Evolutionary conservation across 768 basidiomycete genomes (phyloP), one percentile per base, ranked within the genome.

Genomic region (Russula dissimulans): DNA sequence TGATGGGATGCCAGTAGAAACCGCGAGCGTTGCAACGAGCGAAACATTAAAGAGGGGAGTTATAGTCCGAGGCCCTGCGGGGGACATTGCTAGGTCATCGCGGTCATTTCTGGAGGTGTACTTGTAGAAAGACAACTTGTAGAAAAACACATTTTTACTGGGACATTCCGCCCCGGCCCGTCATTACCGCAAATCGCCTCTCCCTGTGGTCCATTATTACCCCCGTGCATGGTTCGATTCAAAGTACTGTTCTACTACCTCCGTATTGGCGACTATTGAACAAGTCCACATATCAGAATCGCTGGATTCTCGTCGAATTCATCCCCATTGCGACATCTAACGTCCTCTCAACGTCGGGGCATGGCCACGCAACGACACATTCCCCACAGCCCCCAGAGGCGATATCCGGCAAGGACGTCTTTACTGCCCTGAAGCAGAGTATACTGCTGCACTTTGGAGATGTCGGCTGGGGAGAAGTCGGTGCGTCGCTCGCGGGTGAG

Each of bases 271-370:
- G 9, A 11, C 5, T 10, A 36, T 55, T 49, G 18, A 61, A 44
- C 49, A 50, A 36, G 36, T n/a, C 41, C 61, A 34, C 31, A 14
- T 56, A 46, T 43, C 63, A 92, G 91, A 94, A 93, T 70, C 82
- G 92, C 41, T 93, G 91, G 89, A 72, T 95, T 11, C 82, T 95
- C 36, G 84, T 93, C 56, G 91, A 95, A 71, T 85, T 95, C 67
- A 79, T 94, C 41, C 70, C 80, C 9, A 70, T 73, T 22, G 42
- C 58, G 7, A 26, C 26, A 26, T 26, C 22, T 26, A 26, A 1
- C 22, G 22, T 2, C 2, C 22, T 26, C 71, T 93, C 15, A 79
- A 94, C 36, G 83, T 90, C 54, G 90, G 93, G 71, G 83, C 91
- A 67, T 79, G 92, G 36, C 69, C 79, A 42, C 54, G 62, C 18